Percentiles rank a stretch among this genome's conserved stretches.
Conservation (phyloP, 2,329 filamentous ascomycete species). For the Cytospora chrysosperma region DNA sequence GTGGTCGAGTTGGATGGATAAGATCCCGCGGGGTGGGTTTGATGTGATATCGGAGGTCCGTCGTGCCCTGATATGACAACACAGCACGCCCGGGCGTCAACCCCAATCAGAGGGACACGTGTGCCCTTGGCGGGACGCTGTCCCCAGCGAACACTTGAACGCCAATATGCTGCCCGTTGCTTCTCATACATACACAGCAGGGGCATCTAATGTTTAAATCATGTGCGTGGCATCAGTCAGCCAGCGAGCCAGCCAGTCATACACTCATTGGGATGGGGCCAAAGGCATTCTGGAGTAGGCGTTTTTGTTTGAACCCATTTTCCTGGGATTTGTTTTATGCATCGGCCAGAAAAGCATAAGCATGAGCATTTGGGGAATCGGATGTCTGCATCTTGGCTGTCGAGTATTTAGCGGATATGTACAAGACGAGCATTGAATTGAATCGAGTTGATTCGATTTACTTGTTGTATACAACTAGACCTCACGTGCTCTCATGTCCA, state of each 20-base stretch:
- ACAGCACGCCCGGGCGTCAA: not conserved
- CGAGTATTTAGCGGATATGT: not conserved
- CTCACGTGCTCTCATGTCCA: no score
- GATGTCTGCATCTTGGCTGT: not conserved
- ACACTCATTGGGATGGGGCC: conserved; percentile 1
- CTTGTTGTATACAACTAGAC: not conserved
- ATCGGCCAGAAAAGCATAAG: not conserved
- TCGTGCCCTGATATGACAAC: not conserved
- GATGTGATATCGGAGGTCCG: conserved; percentile 3
- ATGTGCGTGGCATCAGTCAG: conserved; percentile 5
- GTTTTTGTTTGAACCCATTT: not conserved
- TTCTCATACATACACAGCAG: not conserved
- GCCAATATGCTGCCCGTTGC: not conserved
- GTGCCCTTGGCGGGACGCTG: not conserved
- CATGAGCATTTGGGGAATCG: not conserved
- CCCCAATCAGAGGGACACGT: not conserved
- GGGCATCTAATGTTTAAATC: conserved; percentile 12
- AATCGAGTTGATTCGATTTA: not conserved
- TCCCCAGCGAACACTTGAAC: not conserved
- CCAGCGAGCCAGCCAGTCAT: conserved; percentile 3
- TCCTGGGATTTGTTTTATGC: not conserved
- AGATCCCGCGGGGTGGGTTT: not conserved
- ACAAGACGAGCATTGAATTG: not conserved
- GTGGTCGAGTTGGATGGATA: no score
- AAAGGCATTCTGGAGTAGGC: not conserved